Conservation (phyloP, 2,329 filamentous ascomycete genomes). For the Fusarium vanettenii region DNA sequence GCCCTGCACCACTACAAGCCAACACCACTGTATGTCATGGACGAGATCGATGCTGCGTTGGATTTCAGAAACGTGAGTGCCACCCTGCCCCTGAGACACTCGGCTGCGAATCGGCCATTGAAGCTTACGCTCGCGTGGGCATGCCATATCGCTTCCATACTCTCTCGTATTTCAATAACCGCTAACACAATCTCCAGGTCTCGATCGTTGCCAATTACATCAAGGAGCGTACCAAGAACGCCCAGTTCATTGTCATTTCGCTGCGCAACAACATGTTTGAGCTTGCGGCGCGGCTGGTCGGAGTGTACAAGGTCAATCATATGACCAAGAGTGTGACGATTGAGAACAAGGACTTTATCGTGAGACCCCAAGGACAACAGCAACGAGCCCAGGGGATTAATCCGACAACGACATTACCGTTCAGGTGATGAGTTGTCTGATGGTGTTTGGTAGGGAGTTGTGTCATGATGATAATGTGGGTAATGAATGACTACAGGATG, state of each 20-base stretch:
- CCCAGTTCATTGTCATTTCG: constrained; percentile 98
- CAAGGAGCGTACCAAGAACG: constrained; percentile 99
- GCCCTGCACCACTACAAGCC: constrained; percentile 98
- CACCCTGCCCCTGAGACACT: constrained; percentile 37
- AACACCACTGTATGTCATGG: constrained; percentile 98
- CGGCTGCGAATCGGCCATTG: constrained; percentile 30
- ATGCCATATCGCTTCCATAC: constrained; percentile 21
- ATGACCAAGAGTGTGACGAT: constrained; percentile 96
- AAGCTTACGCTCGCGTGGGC: constrained; percentile 20
- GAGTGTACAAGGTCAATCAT: constrained; percentile 99
- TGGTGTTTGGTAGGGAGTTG: constrained; percentile 9
- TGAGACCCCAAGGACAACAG: constrained; percentile 50
- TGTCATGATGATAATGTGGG: constrained; percentile 34
- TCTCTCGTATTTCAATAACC: constrained; percentile 13
- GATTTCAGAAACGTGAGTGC: constrained; percentile 94
- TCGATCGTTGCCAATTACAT: constrained; percentile 99
- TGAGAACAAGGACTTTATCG: constrained; percentile 83
- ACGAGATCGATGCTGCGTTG: constrained; percentile 97
- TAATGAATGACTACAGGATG: constrained; percentile 32
- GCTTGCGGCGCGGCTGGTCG: constrained; percentile 91
- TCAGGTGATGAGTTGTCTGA: constrained; percentile 44
- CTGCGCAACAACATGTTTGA: constrained; percentile 99
- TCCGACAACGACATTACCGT: constrained; percentile 50
- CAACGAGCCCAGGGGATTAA: constrained; percentile 45
- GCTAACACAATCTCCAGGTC: constrained; percentile 66